phyloP scores from a whole-genome alignment of 2,329 filamentous ascomycete species.

The Aspergillus novoparasiticus region DNA sequence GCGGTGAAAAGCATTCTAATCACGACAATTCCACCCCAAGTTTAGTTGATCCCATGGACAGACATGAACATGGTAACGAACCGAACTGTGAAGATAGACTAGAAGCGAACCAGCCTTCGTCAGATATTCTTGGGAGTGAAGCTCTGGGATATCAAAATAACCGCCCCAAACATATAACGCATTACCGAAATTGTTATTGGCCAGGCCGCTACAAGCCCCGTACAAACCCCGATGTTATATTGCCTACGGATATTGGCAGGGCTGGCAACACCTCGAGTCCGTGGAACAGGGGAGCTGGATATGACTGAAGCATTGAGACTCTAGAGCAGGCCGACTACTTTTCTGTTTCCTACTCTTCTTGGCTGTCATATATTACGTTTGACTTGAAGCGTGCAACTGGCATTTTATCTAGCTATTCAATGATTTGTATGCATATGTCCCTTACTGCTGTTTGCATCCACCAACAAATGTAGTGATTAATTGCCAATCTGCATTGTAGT shows the following conservation, averaged over 20 bases:
- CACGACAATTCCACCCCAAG: constrained; percentile 35
- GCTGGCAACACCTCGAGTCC: constrained; percentile 58
- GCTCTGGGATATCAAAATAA: neutral
- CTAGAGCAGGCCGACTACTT: neutral
- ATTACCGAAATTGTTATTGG: too few species aligned
- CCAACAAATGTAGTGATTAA: neutral
- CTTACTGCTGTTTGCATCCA: neutral
- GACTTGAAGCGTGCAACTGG: neutral
- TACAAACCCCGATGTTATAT: constrained; percentile 30
- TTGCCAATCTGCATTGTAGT: neutral
- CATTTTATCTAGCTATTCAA: neutral
- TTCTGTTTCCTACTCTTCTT: neutral
- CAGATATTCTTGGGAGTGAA: constrained; percentile 47
- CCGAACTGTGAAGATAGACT: neutral
- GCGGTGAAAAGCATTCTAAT: constrained; percentile 70
- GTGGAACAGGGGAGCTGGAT: constrained; percentile 66
- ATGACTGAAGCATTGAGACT: constrained; percentile 43
- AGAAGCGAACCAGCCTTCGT: constrained; percentile 43
- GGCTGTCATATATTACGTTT: neutral
- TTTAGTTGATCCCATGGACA: constrained; percentile 49
- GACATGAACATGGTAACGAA: constrained; percentile 46
- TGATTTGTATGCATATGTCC: neutral
- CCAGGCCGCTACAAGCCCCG: too few species aligned
- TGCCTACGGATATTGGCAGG: constrained; percentile 30
- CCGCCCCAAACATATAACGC: too few species aligned